Conservation (phyloP, 805 yeast genomes). For the Yamadazyma paraphyllophila region DNA sequence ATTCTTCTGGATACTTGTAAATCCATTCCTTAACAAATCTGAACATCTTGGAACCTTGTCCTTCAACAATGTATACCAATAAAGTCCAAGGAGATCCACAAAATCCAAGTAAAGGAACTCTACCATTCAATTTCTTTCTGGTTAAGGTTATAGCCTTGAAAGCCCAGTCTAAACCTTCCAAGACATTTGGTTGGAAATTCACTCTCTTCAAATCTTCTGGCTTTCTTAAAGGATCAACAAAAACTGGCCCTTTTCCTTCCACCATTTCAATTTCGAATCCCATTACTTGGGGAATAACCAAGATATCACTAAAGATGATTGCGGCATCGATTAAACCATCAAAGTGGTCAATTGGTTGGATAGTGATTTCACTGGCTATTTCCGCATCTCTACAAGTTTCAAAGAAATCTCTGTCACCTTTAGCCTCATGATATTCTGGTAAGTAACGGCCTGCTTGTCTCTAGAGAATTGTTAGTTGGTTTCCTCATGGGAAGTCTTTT, state of each 20-base stretch:
- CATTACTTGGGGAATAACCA: slow-evolving; percentile 97
- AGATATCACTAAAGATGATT: slow-evolving; percentile 90
- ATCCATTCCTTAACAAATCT: slow-evolving; percentile 92
- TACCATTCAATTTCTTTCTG: slow-evolving; percentile 79
- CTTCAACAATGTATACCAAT: slow-evolving; percentile 95
- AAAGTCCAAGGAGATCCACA: slow-evolving; percentile 99
- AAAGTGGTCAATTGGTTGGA: slow-evolving; percentile 90
- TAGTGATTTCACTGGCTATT: slow-evolving; percentile 88
- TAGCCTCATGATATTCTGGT: slow-evolving; percentile 89
- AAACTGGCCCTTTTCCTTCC: slow-evolving; percentile 92
- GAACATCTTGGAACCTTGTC: slow-evolving; percentile 91
- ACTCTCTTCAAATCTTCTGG: slow-evolving; percentile 65
- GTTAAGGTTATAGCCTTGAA: slow-evolving; percentile 90
- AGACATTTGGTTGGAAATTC: slow-evolving; percentile 64
- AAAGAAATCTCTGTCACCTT: slow-evolving; percentile 83
- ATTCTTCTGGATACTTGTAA: slow-evolving; percentile 69
- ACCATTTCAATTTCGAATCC: slow-evolving; percentile 93
- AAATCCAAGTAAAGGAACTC: slow-evolving; percentile 93
- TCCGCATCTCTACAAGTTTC: slow-evolving; percentile 95
- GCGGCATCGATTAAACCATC: slow-evolving; percentile 94
- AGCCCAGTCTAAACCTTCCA: slow-evolving; percentile 87
- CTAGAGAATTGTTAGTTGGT: slow-evolving; percentile 20
- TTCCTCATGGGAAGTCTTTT: no score
- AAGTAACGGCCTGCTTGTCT: slow-evolving; percentile 95
- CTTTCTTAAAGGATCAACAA: slow-evolving; percentile 79